A percentile compares a stretch with the other conserved stretches of the same genome.
phyloP scores from a whole-genome alignment of 2,329 filamentous ascomycete genomes.

The Ophiocordyceps camponoti-rufipedis region DNA sequence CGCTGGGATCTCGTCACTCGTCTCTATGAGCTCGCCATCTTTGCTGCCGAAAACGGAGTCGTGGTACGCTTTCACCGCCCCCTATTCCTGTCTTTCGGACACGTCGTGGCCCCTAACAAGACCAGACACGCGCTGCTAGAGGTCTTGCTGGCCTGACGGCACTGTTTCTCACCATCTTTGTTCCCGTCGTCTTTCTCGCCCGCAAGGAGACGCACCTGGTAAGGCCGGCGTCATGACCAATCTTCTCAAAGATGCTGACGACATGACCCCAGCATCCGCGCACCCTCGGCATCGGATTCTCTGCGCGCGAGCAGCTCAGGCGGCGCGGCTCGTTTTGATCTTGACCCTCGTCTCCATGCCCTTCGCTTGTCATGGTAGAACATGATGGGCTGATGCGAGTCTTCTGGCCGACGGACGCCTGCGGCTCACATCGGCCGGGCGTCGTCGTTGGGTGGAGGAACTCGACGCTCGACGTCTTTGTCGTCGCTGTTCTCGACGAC shows the following conservation, averaged over 20 bases:
- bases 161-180: conserved; percentile 66
- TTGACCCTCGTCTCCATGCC: conserved; percentile 6
- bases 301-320: conserved; percentile 85
- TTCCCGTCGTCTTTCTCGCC: conserved; percentile 73
- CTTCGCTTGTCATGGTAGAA: conserved; percentile 41
- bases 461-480: conserved; percentile 75
- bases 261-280: conserved; percentile 52
- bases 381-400: conserved; percentile 88
- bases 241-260: background rate
- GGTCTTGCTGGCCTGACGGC: conserved; percentile 69
- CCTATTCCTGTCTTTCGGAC: background rate
- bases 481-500: conserved; percentile 75
- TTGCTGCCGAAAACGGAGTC: conserved; percentile 97
- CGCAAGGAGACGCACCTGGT: conserved; percentile 65
- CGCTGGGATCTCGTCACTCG: conserved; percentile 96
- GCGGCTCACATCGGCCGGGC: conserved; percentile 52
- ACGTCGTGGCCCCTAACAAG: background rate
- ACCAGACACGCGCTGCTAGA: conserved; percentile 65
- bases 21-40: conserved; percentile 90
- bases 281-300: conserved; percentile 61
- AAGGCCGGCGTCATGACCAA: conserved; percentile 7
- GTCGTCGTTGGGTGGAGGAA: conserved; percentile 94
- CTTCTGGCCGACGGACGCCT: conserved; percentile 90
- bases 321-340: conserved; percentile 82
- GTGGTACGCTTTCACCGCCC: conserved; percentile 41